A percentile compares a stretch with the other conserved stretches of the same genome.
Evolutionary conservation across 2,329 filamentous ascomycete species (phyloP).

Genomic region (Xylaria sp.): DNA sequence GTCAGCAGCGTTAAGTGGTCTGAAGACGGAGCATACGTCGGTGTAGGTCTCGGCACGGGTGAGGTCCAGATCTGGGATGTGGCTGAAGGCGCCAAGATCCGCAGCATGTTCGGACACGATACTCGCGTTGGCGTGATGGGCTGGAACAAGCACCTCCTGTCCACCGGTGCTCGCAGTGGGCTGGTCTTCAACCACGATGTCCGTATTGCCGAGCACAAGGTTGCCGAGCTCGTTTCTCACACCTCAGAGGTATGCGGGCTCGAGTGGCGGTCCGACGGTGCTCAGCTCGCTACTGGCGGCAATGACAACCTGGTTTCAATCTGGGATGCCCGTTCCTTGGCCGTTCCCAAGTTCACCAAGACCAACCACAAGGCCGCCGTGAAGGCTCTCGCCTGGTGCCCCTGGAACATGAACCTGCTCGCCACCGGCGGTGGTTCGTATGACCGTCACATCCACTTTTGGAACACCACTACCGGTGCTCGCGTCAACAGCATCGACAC

Average conservation of each 20-base stretch:
- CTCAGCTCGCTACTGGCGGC: constrained; percentile 95
- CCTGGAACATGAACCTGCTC: constrained; percentile 97
- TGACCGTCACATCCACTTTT: constrained; percentile 99
- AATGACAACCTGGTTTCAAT: constrained; percentile 99
- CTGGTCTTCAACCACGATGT: constrained; percentile 99
- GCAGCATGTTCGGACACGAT: constrained; percentile 98
- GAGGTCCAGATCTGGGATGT: constrained; percentile 99
- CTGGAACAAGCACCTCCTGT: constrained; percentile 98
- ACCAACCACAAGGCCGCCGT: constrained; percentile 99
- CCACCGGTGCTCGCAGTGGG: constrained; percentile 92
- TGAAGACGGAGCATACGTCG: constrained; percentile 94
- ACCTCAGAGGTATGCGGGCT: constrained; percentile 98
- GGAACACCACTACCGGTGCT: constrained; percentile 98
- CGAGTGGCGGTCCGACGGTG: constrained; percentile 96
- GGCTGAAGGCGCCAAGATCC: constrained; percentile 91
- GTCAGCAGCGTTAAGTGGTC: constrained; percentile 99
- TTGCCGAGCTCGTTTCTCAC: constrained; percentile 95
- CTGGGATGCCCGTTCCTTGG: constrained; percentile 95
- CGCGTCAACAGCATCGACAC: constrained; percentile 99
- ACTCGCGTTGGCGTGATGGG: constrained; percentile 97
- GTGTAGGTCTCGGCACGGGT: constrained; percentile 91
- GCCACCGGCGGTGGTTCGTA: constrained; percentile 96
- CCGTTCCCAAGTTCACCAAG: constrained; percentile 98
- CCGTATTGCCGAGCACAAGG: constrained; percentile 96
- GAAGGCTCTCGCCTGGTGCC: constrained; percentile 98